Conservation (phyloP, 2,329 filamentous ascomycete species). For the Westerdykella sp. region DNA sequence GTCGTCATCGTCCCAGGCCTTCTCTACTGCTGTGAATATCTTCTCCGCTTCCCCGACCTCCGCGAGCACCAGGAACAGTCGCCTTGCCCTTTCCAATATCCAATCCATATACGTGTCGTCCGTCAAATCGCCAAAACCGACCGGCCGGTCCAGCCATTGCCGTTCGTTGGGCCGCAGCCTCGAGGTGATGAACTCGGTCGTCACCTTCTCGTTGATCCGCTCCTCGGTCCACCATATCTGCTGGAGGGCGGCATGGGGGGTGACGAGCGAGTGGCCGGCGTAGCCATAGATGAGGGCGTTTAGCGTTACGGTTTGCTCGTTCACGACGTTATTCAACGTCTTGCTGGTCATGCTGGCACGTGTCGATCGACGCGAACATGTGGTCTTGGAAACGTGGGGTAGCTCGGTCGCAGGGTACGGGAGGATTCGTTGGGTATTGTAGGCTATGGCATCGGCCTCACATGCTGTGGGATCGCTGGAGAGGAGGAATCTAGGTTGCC, state of each 20-base stretch:
- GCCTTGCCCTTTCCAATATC: slow-evolving; percentile 63
- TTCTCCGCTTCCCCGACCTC: slow-evolving; percentile 65
- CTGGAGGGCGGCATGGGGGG: slow-evolving; percentile 44
- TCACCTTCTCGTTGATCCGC: slow-evolving; percentile 64
- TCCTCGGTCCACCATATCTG: slow-evolving; percentile 66
- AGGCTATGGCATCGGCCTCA: slow-evolving; percentile 1
- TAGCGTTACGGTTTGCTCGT: slow-evolving; percentile 40
- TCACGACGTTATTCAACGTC: slow-evolving; percentile 38
- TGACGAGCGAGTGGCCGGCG: slow-evolving; percentile 46
- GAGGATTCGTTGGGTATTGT: slow-evolving; percentile 3
- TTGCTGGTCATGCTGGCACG: slow-evolving; percentile 30
- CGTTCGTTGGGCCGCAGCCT: slow-evolving; percentile 59
- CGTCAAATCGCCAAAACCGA: slow-evolving; percentile 63
- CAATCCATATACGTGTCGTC: slow-evolving; percentile 74
- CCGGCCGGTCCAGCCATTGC: slow-evolving; percentile 54
- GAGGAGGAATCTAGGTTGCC: neutral
- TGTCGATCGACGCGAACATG: slow-evolving; percentile 6
- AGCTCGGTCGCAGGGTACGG: neutral
- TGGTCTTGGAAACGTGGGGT: slow-evolving; percentile 8
- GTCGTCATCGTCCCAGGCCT: slow-evolving; percentile 71
- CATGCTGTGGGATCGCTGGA: slow-evolving; percentile 7
- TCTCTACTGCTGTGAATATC: slow-evolving; percentile 69
- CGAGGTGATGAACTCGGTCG: slow-evolving; percentile 59
- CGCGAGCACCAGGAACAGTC: slow-evolving; percentile 64
- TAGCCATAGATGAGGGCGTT: slow-evolving; percentile 49